A percentile compares a stretch with the other conserved stretches of the same genome.
phyloP scores from a whole-genome alignment of 2,329 filamentous ascomycete genomes.

The Ramichloridium luteum region DNA sequence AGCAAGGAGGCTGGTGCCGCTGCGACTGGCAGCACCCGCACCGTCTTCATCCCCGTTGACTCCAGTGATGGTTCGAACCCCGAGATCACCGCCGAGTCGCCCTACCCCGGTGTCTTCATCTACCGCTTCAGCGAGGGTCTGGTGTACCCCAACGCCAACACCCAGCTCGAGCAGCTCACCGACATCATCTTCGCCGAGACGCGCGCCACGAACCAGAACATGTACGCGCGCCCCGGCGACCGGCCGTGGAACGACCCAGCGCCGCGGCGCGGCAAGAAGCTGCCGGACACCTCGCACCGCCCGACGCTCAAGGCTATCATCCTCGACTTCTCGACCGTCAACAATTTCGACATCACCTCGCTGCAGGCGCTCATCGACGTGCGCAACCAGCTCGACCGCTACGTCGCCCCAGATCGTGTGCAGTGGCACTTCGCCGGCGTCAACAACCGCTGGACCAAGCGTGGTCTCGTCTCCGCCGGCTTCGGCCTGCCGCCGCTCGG shows the following conservation, averaged over 20 bases:
- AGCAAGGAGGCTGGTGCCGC: slow-evolving; percentile 26
- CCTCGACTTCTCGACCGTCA: slow-evolving; percentile 84
- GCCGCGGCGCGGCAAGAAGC: slow-evolving; percentile 44
- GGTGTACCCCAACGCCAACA: slow-evolving; percentile 88
- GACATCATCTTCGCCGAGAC: slow-evolving; percentile 45
- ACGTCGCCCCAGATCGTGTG: slow-evolving; percentile 65
- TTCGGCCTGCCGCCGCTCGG: slow-evolving; percentile 66
- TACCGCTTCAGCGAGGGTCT: slow-evolving; percentile 91
- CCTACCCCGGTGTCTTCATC: slow-evolving; percentile 88
- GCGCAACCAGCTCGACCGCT: slow-evolving; percentile 82
- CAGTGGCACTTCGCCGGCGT: slow-evolving; percentile 96
- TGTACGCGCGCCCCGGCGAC: slow-evolving; percentile 51
- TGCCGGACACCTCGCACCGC: slow-evolving; percentile 37
- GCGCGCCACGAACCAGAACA: slow-evolving; percentile 59
- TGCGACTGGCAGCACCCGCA: slow-evolving; percentile 48
- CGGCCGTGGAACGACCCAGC: slow-evolving; percentile 93
- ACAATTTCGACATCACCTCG: slow-evolving; percentile 86
- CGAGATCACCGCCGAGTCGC: slow-evolving; percentile 61
- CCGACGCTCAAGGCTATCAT: slow-evolving; percentile 80
- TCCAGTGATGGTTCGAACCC: slow-evolving; percentile 89
- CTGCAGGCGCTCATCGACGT: slow-evolving; percentile 89
- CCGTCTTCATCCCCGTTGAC: slow-evolving; percentile 76
- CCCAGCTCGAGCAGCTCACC: slow-evolving; percentile 62
- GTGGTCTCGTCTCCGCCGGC: slow-evolving; percentile 71
- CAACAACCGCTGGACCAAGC: slow-evolving; percentile 89